Conservation (phyloP, 106 monocot species). For the Dendrobium chrysotoxum region DNA sequence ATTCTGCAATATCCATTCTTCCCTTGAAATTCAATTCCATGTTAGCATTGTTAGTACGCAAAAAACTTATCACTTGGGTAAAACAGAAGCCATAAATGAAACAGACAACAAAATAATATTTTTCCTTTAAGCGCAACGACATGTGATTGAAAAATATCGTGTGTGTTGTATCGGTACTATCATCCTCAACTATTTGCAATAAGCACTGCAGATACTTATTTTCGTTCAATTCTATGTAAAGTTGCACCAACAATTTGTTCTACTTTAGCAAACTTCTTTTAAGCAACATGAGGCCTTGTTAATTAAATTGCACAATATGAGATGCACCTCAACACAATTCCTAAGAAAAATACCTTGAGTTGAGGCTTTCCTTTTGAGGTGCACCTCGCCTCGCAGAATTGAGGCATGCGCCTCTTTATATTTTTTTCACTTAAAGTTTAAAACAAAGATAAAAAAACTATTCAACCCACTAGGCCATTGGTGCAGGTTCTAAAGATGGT, state of each 20-base stretch:
- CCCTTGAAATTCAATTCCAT: background rate
- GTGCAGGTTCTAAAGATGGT: no score
- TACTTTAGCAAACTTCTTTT: slow-evolving; percentile 1
- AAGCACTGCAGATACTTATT: background rate
- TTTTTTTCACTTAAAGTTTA: no score
- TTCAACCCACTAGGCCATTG: no score
- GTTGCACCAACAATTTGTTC: background rate
- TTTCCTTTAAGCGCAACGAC: background rate
- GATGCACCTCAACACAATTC: no score
- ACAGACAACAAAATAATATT: background rate
- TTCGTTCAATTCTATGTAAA: background rate
- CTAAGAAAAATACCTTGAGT: no score
- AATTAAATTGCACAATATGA: no score
- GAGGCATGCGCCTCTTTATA: no score
- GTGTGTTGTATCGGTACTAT: background rate
- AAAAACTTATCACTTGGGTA: background rate
- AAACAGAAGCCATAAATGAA: background rate
- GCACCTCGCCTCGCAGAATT: no score
- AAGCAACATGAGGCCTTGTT: no score
- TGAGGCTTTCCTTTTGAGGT: no score
- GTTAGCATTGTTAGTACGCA: background rate
- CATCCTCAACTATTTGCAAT: background rate
- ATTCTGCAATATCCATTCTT: background rate
- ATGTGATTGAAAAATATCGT: background rate
- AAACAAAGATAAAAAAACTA: no score